Evolutionary conservation across 495 filamentous ascomycete species (phyloP), one percentile per base, ranked within the genome.

Genomic region (Ramalina peruviana): DNA sequence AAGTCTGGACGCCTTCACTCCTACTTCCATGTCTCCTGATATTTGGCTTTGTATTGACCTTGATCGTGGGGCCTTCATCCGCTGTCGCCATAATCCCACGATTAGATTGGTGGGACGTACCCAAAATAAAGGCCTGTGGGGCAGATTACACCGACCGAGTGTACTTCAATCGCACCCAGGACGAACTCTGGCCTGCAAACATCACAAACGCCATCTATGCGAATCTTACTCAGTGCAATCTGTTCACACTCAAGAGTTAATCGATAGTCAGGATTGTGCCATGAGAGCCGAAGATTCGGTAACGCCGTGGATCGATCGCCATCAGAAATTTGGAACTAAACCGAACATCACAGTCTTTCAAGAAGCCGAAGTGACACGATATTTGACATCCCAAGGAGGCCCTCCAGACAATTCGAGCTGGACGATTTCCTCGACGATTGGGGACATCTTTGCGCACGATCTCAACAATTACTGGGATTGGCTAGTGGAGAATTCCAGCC

Each of bases 391-490:
- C 30, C 21, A 36, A 6, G 51, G 51, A 9, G 51, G 39, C 15
- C 36, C 51, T 16, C 51, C 51, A n/a, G 51, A 48, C 7, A 43
- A 53, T 21, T 49, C 51, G 37, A 53, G 51, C 20, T 53, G 45
- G 45, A 53, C 51, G 7, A 37, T 53, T 4, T 30, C 44, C 23
- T 53, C 51, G 13, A 49, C 51, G 3, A n/a, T 53, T 17, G 30
- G 30, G n/a, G 43, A n/a, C 3, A 16, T 17, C 15, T 49, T 49
- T 36, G 51, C 38, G 6, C 15, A 36, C n/a, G 51, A 53, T 27
- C 44, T 53, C 9, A 25, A 36, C 7, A 21, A 53, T 26, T 53
- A 49, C n/a, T 54, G 52, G 46, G 52, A 54, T 23, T 54, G 51
- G 51, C 40, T 49, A 26, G 52, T 45, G n/a, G 46, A 54, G 47